Base-by-base conservation (phyloP, 2,329 filamentous ascomycete genomes). In the Fusarium tuaranense region DNA sequence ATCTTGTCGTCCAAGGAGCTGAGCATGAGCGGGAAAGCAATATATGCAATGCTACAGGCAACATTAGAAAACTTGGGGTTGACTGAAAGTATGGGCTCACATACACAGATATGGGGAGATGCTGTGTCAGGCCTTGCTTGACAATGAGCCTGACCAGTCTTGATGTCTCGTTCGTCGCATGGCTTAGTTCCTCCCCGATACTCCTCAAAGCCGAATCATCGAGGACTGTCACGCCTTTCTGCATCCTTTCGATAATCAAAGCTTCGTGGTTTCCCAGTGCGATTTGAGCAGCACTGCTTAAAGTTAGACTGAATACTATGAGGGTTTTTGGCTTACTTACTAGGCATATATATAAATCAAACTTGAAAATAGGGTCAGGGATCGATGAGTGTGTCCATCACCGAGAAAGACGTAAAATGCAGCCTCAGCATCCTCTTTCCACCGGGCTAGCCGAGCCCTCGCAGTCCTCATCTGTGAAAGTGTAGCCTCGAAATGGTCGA, bases 191-290 rank as follows among this genome's bases (percentile, higher is more conserved):
- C 6, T 69, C 69, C 0, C 62, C 67, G 8, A 76, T 74, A 7
- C 25, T 58, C 22, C 53, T 67, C 0, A 76, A 20, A 1, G 71
- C 60, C 2, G 55, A n/a, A 7, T 72, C 62, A 3, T 67, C 60
- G 4, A 74, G 39, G 1, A 76, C 22, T 1, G 53, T 73, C 5
- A 75, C 20, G 0, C 67, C 72, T 27, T 75, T 75, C 3, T 73
- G 72, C 10, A 73, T 44, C 13, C 72, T 67, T 12, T 75, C 72
- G 1, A 75, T 75, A 22, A 75, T 63, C 69, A 73, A 63, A 0
- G 72, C 62, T 2, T 75, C 0, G 27, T 67, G 64, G 46, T 67
- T 61, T 6, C 64, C 57, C 22, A 67, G n/a, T 4, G 72, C 72
- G n/a, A 75, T 75, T 3, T 73, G 67, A 2, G 72, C 72, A 18